A percentile compares a stretch with the other conserved stretches of the same genome.
phyloP scores from a whole-genome alignment of 2,329 filamentous ascomycete genomes.

The Penicillium sp. region DNA sequence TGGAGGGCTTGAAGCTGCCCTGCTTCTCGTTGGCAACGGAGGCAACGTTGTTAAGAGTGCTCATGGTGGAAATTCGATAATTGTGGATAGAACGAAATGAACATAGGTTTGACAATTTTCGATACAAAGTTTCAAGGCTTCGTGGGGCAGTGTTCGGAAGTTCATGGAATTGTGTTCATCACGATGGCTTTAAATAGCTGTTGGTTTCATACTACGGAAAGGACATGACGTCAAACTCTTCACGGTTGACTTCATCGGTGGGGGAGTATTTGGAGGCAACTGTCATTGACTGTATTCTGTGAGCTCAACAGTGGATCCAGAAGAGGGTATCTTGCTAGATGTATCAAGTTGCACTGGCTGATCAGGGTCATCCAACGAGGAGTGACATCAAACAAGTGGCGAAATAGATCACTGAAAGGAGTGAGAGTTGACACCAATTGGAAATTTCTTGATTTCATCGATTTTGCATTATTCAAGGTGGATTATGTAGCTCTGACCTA shows the following conservation, averaged over 20 bases:
- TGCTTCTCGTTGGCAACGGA: slow-evolving; percentile 52
- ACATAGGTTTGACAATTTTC: too few relatives aligned
- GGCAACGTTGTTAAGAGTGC: slow-evolving; percentile 48
- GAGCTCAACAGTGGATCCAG: not conserved
- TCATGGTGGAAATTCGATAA: slow-evolving; percentile 19
- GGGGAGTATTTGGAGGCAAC: not conserved
- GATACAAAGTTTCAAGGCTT: not conserved
- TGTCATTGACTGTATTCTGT: not conserved
- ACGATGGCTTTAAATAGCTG: not conserved
- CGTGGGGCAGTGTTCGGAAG: too few relatives aligned
- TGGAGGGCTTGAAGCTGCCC: slow-evolving; percentile 57
- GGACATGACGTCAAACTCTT: slow-evolving; percentile 6
- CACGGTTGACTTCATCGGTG: slow-evolving; percentile 1
- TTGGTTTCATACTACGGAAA: not conserved
- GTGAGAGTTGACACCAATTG: not conserved
- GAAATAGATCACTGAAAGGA: not conserved
- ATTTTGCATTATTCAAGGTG: not conserved
- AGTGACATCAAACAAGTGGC: slow-evolving; percentile 13
- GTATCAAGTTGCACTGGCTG: not conserved
- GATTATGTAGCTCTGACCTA: not conserved
- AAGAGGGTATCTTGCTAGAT: not conserved
- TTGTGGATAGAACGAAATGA: too few relatives aligned
- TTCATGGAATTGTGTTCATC: too few relatives aligned
- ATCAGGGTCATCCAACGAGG: slow-evolving; percentile 1
- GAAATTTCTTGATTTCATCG: not conserved